Conservation (phyloP, 805 yeast genomes). For the Candida railenensis region DNA sequence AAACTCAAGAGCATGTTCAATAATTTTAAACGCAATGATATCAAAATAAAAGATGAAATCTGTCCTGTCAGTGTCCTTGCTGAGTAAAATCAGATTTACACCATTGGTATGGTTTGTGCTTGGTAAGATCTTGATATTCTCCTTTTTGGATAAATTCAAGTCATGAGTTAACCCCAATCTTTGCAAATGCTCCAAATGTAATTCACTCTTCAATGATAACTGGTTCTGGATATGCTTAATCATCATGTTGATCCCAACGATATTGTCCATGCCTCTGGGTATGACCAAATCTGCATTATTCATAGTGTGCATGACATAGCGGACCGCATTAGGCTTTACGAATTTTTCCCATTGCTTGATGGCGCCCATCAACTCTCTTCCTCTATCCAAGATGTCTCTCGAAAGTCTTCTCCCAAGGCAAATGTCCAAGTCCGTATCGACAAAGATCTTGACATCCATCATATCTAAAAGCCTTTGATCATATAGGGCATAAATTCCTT, state of each 20-base stretch:
- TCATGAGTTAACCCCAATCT: conserved; percentile 46
- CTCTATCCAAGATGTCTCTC: conserved; percentile 83
- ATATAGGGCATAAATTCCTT: conserved; percentile 84
- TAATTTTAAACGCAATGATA: conserved; percentile 69
- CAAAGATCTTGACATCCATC: conserved; percentile 86
- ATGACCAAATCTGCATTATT: conserved; percentile 79
- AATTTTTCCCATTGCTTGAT: conserved; percentile 85
- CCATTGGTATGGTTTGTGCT: conserved; percentile 67
- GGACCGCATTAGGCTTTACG: conserved; percentile 89
- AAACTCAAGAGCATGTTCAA: conserved; percentile 66
- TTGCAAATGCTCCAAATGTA: conserved; percentile 65
- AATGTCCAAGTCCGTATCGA: conserved; percentile 90
- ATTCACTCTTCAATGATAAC: conserved; percentile 58
- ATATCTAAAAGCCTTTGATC: conserved; percentile 66
- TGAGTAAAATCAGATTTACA: conserved; percentile 67
- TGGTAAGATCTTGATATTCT: conserved; percentile 39
- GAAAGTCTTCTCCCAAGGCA: conserved; percentile 87
- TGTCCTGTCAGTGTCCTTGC: conserved; percentile 54
- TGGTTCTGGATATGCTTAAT: conserved; percentile 78
- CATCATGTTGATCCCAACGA: conserved; percentile 75
- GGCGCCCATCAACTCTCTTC: conserved; percentile 79
- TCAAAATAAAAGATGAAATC: conserved; percentile 88
- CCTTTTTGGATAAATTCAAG: conserved; percentile 20
- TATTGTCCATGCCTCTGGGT: conserved; percentile 88
- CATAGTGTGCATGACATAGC: conserved; percentile 73